Base-by-base conservation (phyloP, 805 yeast species). In the Lipomyces oligophaga region DNA sequence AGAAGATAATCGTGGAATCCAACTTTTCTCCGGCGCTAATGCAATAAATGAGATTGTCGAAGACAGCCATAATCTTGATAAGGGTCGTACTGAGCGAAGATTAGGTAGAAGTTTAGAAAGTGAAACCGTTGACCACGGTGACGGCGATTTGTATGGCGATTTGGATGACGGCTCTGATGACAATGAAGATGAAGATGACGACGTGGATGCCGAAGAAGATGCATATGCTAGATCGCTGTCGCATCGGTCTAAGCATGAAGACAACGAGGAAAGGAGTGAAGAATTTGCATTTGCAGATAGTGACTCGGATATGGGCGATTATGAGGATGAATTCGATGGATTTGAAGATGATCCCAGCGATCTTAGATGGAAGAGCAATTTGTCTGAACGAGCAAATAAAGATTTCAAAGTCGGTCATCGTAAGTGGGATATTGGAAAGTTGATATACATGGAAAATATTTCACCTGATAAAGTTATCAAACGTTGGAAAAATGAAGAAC, bases 391-490 rank as follows among this genome's bases (percentile, higher is more conserved):
- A 32, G 96, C 95, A 0, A 63, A 78, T 3, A 80, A 75, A 57
- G 69, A 85, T 47, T 71, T 76, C 52, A 76, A 82, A n/a, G 55
- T 75, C 4, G 61, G 67, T 48, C 70, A 66, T 58, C 77, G 72
- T 66, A 72, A 70, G 48, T 85, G 94, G 89, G 85, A 90, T 64
- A 78, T 90, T 52, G 80, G 82, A 58, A 85, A 84, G 60, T 68
- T 90, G 45, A 69, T 93, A 3, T 90, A 93, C 64, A 74, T 84
- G 77, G 80, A 82, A 47, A 83, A 85, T 57, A 72, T 87, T 34
- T 77, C 79, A 10, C 89, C 97, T 0, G 71, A 68, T 1, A 93
- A 83, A 54, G 93, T 76, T 27, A 70, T 86, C 38, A 70, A 69
- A 33, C 76, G 89, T 65, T 85, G 94, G 94, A 78, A 66, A 55